Percentiles rank a stretch among this genome's conserved stretches.
These are phyloP conservation scores for Colletotrichum spinosum DNA, from an alignment of 2,329 filamentous ascomycete genomes.

Conservation along the genomic window DNA sequence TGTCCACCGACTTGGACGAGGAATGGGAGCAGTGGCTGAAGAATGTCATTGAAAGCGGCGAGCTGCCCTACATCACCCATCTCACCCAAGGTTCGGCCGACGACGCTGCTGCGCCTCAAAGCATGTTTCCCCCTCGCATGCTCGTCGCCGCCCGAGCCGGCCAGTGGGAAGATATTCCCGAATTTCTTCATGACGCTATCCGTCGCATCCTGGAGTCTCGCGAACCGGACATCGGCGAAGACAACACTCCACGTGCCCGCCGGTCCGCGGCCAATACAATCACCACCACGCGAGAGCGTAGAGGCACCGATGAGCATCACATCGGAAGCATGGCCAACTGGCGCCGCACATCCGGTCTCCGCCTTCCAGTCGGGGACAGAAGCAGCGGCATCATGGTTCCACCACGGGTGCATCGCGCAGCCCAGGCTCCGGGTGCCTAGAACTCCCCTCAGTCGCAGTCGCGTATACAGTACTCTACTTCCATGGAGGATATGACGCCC, in stretches of 20 bases:
- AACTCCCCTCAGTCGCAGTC: conserved; percentile 1
- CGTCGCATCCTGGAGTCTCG: conserved; percentile 59
- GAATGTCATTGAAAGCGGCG: conserved; percentile 73
- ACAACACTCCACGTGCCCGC: background rate
- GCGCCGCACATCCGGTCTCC: conserved; percentile 49
- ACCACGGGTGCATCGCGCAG: conserved; percentile 43
- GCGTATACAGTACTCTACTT: background rate
- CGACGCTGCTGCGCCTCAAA: conserved; percentile 46
- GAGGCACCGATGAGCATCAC: conserved; percentile 32
- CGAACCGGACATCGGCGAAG: conserved; percentile 34
- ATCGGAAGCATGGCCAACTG: conserved; percentile 26
- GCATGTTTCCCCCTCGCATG: conserved; percentile 63
- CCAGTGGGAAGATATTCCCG: conserved; percentile 69
- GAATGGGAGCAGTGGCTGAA: conserved; percentile 83
- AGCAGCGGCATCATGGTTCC: conserved; percentile 3
- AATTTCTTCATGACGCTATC: conserved; percentile 65
- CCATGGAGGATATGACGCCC: background rate
- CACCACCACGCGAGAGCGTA: conserved; percentile 24
- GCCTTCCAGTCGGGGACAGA: conserved; percentile 52
- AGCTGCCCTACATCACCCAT: conserved; percentile 61
- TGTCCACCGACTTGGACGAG: conserved; percentile 71
- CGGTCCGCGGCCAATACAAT: conserved; percentile 6
- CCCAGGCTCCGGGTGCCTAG: conserved; percentile 47
- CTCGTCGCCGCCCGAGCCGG: conserved; percentile 66
- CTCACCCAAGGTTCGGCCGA: conserved; percentile 50